Evolutionary conservation across 2,329 filamentous ascomycete species (phyloP).

Genomic region (Calonectria pteridis): DNA sequence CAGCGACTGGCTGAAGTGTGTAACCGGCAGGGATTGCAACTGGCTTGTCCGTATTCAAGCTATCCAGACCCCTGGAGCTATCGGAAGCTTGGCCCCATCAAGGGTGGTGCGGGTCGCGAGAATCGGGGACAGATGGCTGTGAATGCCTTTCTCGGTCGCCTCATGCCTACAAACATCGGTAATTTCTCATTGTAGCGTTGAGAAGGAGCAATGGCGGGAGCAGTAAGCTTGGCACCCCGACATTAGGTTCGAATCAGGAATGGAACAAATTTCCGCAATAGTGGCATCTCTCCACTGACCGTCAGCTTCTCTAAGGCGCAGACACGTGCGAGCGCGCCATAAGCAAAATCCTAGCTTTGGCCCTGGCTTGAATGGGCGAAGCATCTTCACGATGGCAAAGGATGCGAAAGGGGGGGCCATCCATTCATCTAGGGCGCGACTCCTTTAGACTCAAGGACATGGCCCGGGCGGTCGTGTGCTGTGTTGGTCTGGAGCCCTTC

Average conservation of each 20-base stretch:
- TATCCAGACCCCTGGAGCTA: constrained; percentile 16
- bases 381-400: background rate
- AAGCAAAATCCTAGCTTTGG: background rate
- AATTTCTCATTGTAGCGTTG: background rate
- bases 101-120: constrained; percentile 5
- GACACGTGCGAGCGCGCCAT: background rate
- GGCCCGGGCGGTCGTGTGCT: background rate
- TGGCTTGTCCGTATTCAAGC: constrained; percentile 12
- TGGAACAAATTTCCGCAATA: background rate
- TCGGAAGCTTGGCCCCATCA: background rate
- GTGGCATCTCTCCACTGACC: background rate
- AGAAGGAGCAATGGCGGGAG: background rate
- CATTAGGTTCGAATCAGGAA: background rate
- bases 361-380: background rate
- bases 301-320: background rate
- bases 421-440: background rate
- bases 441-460: background rate
- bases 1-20: constrained; percentile 2
- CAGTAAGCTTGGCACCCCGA: background rate
- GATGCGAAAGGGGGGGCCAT: background rate
- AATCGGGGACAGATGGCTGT: constrained; percentile 6
- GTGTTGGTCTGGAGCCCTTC: background rate
- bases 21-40: background rate
- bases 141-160: background rate
- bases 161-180: background rate